Evolutionary conservation across 208 protist species (phyloP).

Genomic region (Porcisia hertigi): DNA sequence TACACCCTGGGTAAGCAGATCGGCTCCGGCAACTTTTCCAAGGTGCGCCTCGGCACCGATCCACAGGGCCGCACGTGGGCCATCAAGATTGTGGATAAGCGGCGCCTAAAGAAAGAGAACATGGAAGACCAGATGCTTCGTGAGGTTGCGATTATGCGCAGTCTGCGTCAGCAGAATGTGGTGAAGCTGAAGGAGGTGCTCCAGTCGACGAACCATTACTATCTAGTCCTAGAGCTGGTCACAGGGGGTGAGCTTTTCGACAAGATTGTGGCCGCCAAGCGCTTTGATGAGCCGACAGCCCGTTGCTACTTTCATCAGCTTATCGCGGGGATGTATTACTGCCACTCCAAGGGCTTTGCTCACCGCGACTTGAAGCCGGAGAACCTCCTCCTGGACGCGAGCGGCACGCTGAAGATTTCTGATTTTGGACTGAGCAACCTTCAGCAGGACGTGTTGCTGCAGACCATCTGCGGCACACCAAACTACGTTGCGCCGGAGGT

Average conservation of each 20-base stretch:
- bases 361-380: constrained; percentile 93
- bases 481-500: constrained; percentile 95
- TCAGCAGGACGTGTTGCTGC: constrained; percentile 74
- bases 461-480: constrained; percentile 92
- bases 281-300: constrained; percentile 85
- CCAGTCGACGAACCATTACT: constrained; percentile 88
- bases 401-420: constrained; percentile 87
- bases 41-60: constrained; percentile 78
- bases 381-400: constrained; percentile 85
- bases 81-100: constrained; percentile 93
- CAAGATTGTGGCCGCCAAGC: constrained; percentile 83
- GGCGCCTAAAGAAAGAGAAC: constrained; percentile 76
- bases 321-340: constrained; percentile 95
- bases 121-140: constrained; percentile 92
- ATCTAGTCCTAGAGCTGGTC: constrained; percentile 90
- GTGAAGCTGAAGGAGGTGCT: constrained; percentile 88
- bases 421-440: constrained; percentile 94
- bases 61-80: constrained; percentile 68
- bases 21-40: constrained; percentile 90
- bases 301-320: constrained; percentile 96
- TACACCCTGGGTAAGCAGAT: constrained; percentile 89
- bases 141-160: constrained; percentile 89
- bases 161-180: constrained; percentile 81
- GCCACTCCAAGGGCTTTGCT: constrained; percentile 87
- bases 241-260: constrained; percentile 95